Percentiles rank a stretch among this genome's conserved stretches.
phyloP scores from a whole-genome alignment of 2,329 filamentous ascomycete species.

The Meredithiella fracta region DNA sequence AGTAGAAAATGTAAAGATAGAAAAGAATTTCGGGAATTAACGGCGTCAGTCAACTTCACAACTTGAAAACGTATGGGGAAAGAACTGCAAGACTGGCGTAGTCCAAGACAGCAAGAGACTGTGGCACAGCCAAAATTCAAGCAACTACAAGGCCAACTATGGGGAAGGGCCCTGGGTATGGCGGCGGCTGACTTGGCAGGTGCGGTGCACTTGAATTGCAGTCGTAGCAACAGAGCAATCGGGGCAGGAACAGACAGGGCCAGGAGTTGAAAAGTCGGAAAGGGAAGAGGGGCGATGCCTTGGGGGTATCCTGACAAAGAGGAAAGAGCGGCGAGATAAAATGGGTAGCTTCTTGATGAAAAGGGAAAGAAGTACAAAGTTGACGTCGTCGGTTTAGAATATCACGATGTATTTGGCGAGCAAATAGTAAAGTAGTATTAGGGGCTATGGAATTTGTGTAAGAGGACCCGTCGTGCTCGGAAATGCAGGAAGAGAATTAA shows the following conservation, averaged over 20 bases:
- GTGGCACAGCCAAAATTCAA: slow-evolving; percentile 6
- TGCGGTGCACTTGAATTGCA: neutral
- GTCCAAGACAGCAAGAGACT: slow-evolving; percentile 5
- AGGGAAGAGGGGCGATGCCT: neutral
- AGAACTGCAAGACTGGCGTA: slow-evolving; percentile 2
- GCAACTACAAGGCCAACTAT: neutral
- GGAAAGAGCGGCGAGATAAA: neutral
- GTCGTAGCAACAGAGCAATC: neutral
- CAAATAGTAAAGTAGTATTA: neutral
- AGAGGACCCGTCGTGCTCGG: neutral
- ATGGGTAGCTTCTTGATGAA: neutral
- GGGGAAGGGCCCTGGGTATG: neutral
- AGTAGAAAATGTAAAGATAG: neutral
- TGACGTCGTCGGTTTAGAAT: neutral
- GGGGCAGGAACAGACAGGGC: neutral
- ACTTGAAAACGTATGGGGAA: neutral
- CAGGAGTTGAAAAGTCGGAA: neutral
- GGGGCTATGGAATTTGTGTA: neutral
- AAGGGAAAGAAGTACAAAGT: neutral
- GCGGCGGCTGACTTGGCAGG: neutral
- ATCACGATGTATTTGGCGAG: neutral
- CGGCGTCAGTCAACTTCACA: neutral
- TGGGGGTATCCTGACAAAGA: neutral
- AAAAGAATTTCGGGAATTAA: neutral
- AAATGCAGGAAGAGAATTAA: neutral